Evolutionary conservation across 164 flowering plant genomes (phyloP), one percentile per base, ranked within the genome.

Genomic region (Chloranthus sessilifolius): DNA sequence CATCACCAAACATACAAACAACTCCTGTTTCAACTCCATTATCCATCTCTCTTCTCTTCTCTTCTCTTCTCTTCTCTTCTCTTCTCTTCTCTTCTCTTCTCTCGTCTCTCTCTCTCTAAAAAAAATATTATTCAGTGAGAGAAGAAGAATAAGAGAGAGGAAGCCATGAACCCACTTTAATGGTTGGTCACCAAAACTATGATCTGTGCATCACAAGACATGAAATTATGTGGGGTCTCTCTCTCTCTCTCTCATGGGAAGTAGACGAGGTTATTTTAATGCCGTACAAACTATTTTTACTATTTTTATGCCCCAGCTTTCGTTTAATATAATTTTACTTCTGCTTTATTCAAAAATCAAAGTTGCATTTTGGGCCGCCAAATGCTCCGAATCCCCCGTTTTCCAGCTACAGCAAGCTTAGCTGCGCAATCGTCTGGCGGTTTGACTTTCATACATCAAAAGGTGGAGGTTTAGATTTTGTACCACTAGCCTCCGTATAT

Each of bases 1-100:
- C 92, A 8, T 80, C 83, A 36, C 64, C 63, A 40, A 87, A 83
- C 79, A 83, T 41, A 43, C 36, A 59, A 60, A 46, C 70, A 26
- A 62, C 82, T 49, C 71, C 77, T 45, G 50, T 56, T 42, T 49
- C 77, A 21, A 34, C 64, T 37, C 63, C 73, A 56, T 52, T 57
- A 45, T 66, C 81, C 81, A 74, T 71, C 20, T 31, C 43, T 52
- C 22, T 33, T n/a, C n/a, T n/a, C n/a, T n/a, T n/a, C n/a, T n/a
- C n/a, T n/a, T n/a, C n/a, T n/a, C n/a, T n/a, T n/a, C n/a, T n/a
- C n/a, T n/a, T n/a, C n/a, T n/a, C n/a, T n/a, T n/a, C n/a, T n/a
- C n/a, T n/a, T n/a, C n/a, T n/a, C n/a, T n/a, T n/a, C n/a, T n/a
- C n/a, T n/a, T n/a, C n/a, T n/a, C n/a, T n/a, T n/a, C n/a, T n/a